Evolutionary conservation across 176 grass and related monocot genomes (phyloP).

Genomic region (Dactylis glomerata): DNA sequence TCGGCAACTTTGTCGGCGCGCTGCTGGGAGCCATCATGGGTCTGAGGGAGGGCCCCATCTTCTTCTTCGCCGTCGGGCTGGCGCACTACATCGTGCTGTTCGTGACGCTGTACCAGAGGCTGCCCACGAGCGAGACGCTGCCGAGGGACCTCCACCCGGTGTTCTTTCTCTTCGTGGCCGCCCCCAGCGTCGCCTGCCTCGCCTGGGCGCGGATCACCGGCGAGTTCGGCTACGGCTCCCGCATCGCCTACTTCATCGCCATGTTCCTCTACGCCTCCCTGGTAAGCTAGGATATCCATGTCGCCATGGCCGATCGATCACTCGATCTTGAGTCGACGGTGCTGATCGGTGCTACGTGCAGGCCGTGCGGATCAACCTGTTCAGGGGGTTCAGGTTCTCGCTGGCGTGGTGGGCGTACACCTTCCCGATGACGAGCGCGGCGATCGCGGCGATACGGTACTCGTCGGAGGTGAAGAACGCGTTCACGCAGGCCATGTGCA

Average conservation of each 20-base stretch:
- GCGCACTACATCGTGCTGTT: slow-evolving; percentile 91
- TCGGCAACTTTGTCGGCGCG: slow-evolving; percentile 94
- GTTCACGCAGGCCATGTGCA: slow-evolving; percentile 66
- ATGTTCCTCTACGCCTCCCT: slow-evolving; percentile 92
- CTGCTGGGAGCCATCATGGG: slow-evolving; percentile 84
- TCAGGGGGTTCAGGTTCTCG: slow-evolving; percentile 89
- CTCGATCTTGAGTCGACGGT: background rate
- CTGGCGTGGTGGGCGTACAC: slow-evolving; percentile 99
- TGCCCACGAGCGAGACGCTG: slow-evolving; percentile 93
- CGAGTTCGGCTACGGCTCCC: slow-evolving; percentile 63
- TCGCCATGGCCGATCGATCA: background rate
- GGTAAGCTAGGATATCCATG: background rate
- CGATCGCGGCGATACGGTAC: slow-evolving; percentile 74
- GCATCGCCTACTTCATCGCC: slow-evolving; percentile 71
- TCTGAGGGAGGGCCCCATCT: slow-evolving; percentile 64
- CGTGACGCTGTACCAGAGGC: slow-evolving; percentile 91
- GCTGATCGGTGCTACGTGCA: background rate
- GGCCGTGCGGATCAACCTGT: slow-evolving; percentile 82
- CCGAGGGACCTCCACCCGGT: slow-evolving; percentile 89
- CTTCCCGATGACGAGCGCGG: slow-evolving; percentile 87
- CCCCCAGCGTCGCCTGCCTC: slow-evolving; percentile 76
- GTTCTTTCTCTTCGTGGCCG: slow-evolving; percentile 89
- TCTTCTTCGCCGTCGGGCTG: slow-evolving; percentile 90
- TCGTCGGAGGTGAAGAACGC: slow-evolving; percentile 69
- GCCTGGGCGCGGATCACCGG: slow-evolving; percentile 82